Conservation (phyloP, 2,329 filamentous ascomycete species). For the Cytospora piceae region DNA sequence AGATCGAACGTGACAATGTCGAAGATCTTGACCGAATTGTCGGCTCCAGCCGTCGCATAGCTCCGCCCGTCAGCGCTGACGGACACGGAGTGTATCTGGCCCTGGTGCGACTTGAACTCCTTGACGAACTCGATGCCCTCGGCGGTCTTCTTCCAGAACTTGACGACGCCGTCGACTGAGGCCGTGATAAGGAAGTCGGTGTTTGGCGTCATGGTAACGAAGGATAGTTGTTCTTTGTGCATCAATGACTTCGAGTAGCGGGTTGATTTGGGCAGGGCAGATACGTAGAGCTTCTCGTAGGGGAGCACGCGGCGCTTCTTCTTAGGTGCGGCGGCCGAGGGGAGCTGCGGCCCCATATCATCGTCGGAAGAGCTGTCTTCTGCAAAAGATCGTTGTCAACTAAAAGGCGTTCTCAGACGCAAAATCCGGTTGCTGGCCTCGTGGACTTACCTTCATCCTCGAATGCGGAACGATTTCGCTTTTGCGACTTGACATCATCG, state of each 20-base stretch:
- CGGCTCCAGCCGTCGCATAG: conserved; percentile 84
- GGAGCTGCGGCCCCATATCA: conserved; percentile 91
- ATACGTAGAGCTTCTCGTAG: conserved; percentile 93
- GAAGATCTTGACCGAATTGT: conserved; percentile 80
- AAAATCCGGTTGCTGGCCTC: neutral
- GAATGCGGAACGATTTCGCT: conserved; percentile 62
- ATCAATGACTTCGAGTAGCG: conserved; percentile 96
- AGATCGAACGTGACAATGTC: conserved; percentile 87
- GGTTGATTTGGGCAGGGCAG: conserved; percentile 77
- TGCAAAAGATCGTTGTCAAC: conserved; percentile 18
- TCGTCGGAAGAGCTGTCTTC: conserved; percentile 72
- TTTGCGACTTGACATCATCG: conserved; percentile 46
- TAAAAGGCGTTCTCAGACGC: neutral
- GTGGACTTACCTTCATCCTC: conserved; percentile 47
- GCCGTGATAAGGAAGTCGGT: conserved; percentile 96
- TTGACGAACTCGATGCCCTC: conserved; percentile 97
- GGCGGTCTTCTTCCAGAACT: conserved; percentile 97
- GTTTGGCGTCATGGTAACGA: conserved; percentile 82
- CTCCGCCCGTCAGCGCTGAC: conserved; percentile 89
- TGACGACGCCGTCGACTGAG: conserved; percentile 93
- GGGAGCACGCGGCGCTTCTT: conserved; percentile 90
- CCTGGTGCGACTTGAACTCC: conserved; percentile 89
- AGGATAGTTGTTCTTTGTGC: conserved; percentile 95
- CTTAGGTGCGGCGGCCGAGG: conserved; percentile 76
- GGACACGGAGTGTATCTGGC: conserved; percentile 81